phyloP scores from a whole-genome alignment of 306 rosid genomes.

The Medicago truncatula region MtrunA17r5.0-ANR NC_053043.1:14061001-14061500 shows the following conservation, averaged over 20 bases:
- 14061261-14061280: too few relatives aligned
- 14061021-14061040: conserved; percentile 44
- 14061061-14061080: conserved; percentile 9
- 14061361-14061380: too few relatives aligned
- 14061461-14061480: too few relatives aligned
- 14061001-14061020: conserved; percentile 43
- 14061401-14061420: too few relatives aligned
- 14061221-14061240: not conserved
- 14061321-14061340: too few relatives aligned
- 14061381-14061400: too few relatives aligned
- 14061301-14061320: too few relatives aligned
- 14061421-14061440: too few relatives aligned
- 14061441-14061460: too few relatives aligned
- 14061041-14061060: conserved; percentile 35
- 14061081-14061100: conserved; percentile 35
- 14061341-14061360: too few relatives aligned
- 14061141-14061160: conserved; percentile 43
- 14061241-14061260: not conserved
- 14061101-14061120: conserved; percentile 14
- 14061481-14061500: too few relatives aligned
- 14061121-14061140: conserved; percentile 36
- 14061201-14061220: not conserved
- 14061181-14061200: not conserved
- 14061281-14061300: too few relatives aligned
- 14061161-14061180: conserved; percentile 29